phyloP scores from a whole-genome alignment of 345 rosid species.

The Gossypium thurberi region DNA sequence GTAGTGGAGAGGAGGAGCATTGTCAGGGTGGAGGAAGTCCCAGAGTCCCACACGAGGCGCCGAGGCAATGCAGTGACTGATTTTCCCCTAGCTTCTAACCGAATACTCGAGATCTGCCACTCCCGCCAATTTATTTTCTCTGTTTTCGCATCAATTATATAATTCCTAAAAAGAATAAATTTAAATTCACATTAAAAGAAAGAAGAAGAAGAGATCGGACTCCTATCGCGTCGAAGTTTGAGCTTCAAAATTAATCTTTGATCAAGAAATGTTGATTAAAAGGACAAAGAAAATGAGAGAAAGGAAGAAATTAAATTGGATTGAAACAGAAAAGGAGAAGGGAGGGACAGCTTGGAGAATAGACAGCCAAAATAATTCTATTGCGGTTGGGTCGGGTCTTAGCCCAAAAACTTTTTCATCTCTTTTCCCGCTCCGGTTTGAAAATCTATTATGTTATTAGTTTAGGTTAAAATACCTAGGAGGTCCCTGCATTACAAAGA shows the following conservation, averaged over 20 bases:
- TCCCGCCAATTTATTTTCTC: conserved; percentile 6
- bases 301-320: not conserved
- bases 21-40: conserved; percentile 51
- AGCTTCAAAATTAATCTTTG: not conserved
- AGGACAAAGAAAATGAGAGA: not conserved
- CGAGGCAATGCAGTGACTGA: conserved; percentile 64
- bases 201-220: no score
- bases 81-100: conserved; percentile 85
- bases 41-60: conserved; percentile 54
- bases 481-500: no score
- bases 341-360: not conserved
- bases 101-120: conserved; percentile 32
- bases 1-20: conserved; percentile 57
- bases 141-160: not conserved
- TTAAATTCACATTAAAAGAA: conserved; percentile 12
- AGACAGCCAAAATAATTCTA: not conserved
- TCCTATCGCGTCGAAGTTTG: not conserved
- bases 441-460: no score
- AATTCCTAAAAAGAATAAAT: not conserved
- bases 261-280: not conserved
- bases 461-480: no score
- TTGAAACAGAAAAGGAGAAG: not conserved
- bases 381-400: not conserved
- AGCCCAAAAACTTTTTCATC: not conserved
- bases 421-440: not conserved